Conservation (phyloP, 495 filamentous ascomycete species). For the Penicillium ochrochloron region DNA sequence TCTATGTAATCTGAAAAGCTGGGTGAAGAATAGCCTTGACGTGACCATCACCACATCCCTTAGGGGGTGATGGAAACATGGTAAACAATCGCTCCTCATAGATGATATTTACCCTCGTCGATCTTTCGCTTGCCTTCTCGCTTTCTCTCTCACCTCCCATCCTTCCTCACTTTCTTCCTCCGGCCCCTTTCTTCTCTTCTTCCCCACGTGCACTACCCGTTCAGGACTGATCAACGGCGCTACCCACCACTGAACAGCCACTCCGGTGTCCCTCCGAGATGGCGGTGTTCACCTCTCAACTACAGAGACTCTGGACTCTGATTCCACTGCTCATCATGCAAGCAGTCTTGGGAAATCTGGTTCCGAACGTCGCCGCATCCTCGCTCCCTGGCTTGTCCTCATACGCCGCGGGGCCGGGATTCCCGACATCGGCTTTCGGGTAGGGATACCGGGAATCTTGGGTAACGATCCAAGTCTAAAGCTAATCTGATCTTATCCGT, state of each 20-base stretch:
- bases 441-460: constrained; percentile 13
- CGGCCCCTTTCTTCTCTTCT: not conserved
- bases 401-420: constrained; percentile 56
- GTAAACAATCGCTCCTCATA: not conserved
- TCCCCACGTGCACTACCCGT: constrained; percentile 8
- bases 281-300: not conserved
- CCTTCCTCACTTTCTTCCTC: not conserved
- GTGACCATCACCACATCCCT: not conserved
- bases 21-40: not conserved
- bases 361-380: constrained; percentile 10
- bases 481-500: constrained; percentile 4
- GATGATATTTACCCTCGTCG: not conserved
- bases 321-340: constrained; percentile 17
- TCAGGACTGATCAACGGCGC: constrained; percentile 6
- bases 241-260: not conserved
- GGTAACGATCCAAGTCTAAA: not conserved
- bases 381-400: constrained; percentile 43
- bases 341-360: constrained; percentile 14
- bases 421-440: constrained; percentile 59
- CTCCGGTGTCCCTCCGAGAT: not conserved
- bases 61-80: not conserved
- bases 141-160: too few species aligned
- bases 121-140: not conserved
- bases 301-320: not conserved
- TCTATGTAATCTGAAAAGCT: not conserved